Conservation (phyloP, 164 flowering plant species). For the Santalum album region DNA sequence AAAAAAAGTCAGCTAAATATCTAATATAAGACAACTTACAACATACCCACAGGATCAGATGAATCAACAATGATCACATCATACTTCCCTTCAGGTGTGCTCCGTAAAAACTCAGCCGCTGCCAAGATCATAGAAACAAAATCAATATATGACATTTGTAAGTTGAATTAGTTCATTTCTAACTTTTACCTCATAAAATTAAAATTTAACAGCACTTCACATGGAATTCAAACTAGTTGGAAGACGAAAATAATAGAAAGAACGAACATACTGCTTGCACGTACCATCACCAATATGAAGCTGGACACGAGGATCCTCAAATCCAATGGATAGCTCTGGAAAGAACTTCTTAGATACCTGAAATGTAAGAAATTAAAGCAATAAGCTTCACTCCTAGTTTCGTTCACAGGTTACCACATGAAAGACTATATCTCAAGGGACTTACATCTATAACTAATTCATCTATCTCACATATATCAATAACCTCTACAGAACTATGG, state of each 20-base stretch:
- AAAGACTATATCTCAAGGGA: conserved; percentile 5
- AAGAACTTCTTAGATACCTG: conserved; percentile 76
- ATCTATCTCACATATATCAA: conserved; percentile 98
- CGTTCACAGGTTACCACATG: neutral
- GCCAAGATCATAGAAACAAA: conserved; percentile 17
- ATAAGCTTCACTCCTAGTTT: neutral
- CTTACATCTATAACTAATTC: conserved; percentile 92
- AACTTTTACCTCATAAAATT: too few relatives aligned
- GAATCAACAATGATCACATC: conserved; percentile 98
- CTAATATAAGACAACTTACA: neutral
- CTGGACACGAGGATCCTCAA: conserved; percentile 89
- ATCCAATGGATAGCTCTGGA: conserved; percentile 80
- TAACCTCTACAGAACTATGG: conserved; percentile 72
- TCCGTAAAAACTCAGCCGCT: conserved; percentile 71
- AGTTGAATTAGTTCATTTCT: too few relatives aligned
- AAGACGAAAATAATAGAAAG: too few relatives aligned
- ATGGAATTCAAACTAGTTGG: neutral
- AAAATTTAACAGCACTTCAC: neutral
- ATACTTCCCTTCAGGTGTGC: conserved; percentile 63
- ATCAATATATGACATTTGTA: conserved; percentile 1
- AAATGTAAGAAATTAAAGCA: neutral
- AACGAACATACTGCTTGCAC: neutral
- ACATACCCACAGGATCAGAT: conserved; percentile 96
- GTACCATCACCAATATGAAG: conserved; percentile 97
- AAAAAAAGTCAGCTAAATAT: neutral